Base-by-base conservation (phyloP, 2,329 filamentous ascomycete species). In the Colletotrichum horii region DNA sequence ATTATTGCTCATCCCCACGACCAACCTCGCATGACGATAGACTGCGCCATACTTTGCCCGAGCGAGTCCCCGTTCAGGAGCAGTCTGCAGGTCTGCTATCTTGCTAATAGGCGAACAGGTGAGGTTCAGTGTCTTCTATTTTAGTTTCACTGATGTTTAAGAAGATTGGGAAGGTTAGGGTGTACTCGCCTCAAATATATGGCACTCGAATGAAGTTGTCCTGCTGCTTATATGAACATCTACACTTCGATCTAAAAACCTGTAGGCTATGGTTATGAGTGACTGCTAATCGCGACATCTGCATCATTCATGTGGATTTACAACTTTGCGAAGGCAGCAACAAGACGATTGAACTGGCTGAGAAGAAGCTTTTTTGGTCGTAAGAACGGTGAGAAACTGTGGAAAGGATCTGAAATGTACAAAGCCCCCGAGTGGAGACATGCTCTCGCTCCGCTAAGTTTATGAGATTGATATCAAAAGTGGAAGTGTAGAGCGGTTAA, bases 291-390 rank as follows among this genome's bases (percentile, higher is more conserved):
- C n/a, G 24, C 12, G n/a, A 52, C 43, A 52, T 8, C 0, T 22
- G 43, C 6, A 52, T n/a, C 0, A 14, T 52, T 14, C 0, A 22
- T 22, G 38, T n/a, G 1, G 9, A 0, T 43, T n/a, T 48, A 48
- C 3, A 0, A 7, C 38, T 22, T 22, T 52, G 14, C 14, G 6
- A 52, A 52, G 43, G 43, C n/a, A 22, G 43, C 12, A 4, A 14
- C 3, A 8, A 52, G 22, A 11, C n/a, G 0, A 52, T 8, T 0
- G 3, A 14, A 52, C 0, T 52, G 1, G 0, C n/a, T 8, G 9
- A 52, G 4, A 52, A 14, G 12, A 2, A 2, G 0, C 22, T 22
- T 14, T 2, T 22, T 14, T 1, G n/a, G n/a, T 22, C 0, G 43
- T 52, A 52, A 8, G n/a, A 22, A 22, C 9, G 12, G 43, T 48